These are phyloP conservation scores for Pichia sp. DNA, from an alignment of 1,139 yeast species.

Conservation along the genomic window DNA sequence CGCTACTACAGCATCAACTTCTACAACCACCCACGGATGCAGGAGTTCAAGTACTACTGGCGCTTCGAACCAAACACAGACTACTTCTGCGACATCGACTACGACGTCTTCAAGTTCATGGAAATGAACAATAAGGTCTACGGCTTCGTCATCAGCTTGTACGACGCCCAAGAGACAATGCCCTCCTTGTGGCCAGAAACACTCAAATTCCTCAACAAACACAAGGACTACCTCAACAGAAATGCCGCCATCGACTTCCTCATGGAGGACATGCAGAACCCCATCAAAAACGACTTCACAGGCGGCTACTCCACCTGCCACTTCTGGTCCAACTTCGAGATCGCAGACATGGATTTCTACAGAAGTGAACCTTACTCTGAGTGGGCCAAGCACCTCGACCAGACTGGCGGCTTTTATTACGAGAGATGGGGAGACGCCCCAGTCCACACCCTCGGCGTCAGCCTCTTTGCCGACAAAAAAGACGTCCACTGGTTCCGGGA, in stretches of 20 bases:
- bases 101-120: constrained; percentile 76
- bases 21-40: constrained; percentile 58
- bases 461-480: constrained; percentile 64
- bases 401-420: constrained; percentile 74
- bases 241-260: constrained; percentile 73
- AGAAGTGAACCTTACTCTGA: constrained; percentile 59
- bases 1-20: constrained; percentile 65
- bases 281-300: constrained; percentile 48
- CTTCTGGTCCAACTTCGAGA: constrained; percentile 85
- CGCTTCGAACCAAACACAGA: constrained; percentile 73
- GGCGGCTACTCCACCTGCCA: constrained; percentile 81
- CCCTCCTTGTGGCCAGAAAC: constrained; percentile 68
- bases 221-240: constrained; percentile 47
- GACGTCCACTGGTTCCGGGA: constrained; percentile 86
- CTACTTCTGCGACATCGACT: constrained; percentile 63
- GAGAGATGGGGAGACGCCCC: constrained; percentile 96
- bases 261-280: constrained; percentile 61
- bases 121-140: constrained; percentile 58
- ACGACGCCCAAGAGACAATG: constrained; percentile 65
- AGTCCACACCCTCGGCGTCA: constrained; percentile 72
- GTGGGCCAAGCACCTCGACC: constrained; percentile 64
- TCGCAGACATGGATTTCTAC: constrained; percentile 77
- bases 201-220: constrained; percentile 42
- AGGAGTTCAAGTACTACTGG: constrained; percentile 65
- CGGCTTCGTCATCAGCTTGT: constrained; percentile 65